phyloP scores from a whole-genome alignment of 2,329 filamentous ascomycete genomes.

The Xenoacremonium recifei region DNA sequence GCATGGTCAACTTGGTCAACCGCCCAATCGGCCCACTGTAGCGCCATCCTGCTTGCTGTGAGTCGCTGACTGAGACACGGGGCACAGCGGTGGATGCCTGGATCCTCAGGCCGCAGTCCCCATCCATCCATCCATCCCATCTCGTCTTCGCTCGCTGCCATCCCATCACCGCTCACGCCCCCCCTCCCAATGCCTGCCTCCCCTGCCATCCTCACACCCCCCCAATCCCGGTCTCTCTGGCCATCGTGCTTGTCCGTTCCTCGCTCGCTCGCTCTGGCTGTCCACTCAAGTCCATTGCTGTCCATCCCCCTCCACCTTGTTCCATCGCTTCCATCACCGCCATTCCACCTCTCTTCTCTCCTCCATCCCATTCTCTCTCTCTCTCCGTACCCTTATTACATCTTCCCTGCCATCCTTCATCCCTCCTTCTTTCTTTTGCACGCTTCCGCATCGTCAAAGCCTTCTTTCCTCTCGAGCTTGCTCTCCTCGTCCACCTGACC shows the following conservation, averaged over 20 bases:
- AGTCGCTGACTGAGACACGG: too few relatives aligned
- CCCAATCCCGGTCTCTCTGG: too few relatives aligned
- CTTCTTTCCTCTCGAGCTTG: constrained; percentile 37
- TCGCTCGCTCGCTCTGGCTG: constrained; percentile 20
- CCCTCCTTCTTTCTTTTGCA: constrained; percentile 31
- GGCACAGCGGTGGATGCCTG: too few relatives aligned
- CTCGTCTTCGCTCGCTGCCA: too few relatives aligned
- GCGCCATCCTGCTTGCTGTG: constrained; percentile 25
- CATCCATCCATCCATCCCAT: too few relatives aligned
- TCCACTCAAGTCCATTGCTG: constrained; percentile 21
- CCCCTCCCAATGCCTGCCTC: too few relatives aligned
- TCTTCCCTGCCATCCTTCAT: constrained; percentile 29
- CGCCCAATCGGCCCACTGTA: constrained; percentile 22
- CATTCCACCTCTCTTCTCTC: constrained; percentile 27
- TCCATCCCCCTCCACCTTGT: constrained; percentile 33
- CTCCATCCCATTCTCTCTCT: constrained; percentile 31
- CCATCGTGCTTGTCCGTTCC: constrained; percentile 12
- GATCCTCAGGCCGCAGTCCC: too few relatives aligned
- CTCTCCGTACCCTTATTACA: constrained; percentile 31
- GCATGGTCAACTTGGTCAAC: too few relatives aligned
- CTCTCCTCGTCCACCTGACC: constrained; percentile 17
- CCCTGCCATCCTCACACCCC: too few relatives aligned
- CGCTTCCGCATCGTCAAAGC: constrained; percentile 32
- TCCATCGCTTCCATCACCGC: constrained; percentile 36
- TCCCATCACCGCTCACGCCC: too few relatives aligned